A percentile compares a stretch with the other conserved stretches of the same genome.
phyloP scores from a whole-genome alignment of 257 asterid species.

The Salvia rosmarinus region DNA sequence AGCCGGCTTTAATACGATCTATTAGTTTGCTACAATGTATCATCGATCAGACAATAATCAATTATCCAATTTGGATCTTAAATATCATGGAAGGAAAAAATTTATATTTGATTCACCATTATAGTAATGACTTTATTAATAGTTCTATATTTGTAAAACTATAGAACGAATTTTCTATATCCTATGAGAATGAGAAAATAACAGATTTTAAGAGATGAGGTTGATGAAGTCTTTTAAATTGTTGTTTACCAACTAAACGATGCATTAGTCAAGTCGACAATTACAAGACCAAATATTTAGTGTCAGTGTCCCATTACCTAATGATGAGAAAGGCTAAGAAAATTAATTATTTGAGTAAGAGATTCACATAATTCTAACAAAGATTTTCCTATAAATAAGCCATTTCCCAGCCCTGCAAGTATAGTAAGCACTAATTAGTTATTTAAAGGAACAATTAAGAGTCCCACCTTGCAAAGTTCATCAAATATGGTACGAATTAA shows the following conservation, averaged over 20 bases:
- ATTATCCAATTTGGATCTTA: no score
- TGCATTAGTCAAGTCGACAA: constrained; percentile 9
- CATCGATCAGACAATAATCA: no score
- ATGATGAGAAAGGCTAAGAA: constrained; percentile 30
- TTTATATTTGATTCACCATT: no score
- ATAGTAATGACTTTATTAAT: background rate
- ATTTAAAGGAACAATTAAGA: background rate
- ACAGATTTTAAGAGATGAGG: constrained; percentile 11
- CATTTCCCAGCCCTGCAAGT: background rate
- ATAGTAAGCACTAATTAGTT: background rate
- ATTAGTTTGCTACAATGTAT: no score
- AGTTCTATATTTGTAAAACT: background rate
- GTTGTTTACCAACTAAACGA: constrained; percentile 22
- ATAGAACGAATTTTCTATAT: constrained; percentile 7
- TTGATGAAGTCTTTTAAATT: constrained; percentile 22
- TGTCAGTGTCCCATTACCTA: constrained; percentile 31
- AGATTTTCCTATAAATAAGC: constrained; percentile 32
- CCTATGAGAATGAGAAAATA: constrained; percentile 11
- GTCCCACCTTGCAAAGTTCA: background rate
- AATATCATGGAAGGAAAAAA: no score
- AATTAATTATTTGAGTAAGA: background rate
- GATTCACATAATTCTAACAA: background rate
- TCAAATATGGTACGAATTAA: constrained; percentile 26
- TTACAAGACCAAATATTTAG: background rate
- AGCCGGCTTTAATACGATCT: no score